Evolutionary conservation across 345 rosid species (phyloP).

Genomic region (Eucalyptus viminalis): DNA sequence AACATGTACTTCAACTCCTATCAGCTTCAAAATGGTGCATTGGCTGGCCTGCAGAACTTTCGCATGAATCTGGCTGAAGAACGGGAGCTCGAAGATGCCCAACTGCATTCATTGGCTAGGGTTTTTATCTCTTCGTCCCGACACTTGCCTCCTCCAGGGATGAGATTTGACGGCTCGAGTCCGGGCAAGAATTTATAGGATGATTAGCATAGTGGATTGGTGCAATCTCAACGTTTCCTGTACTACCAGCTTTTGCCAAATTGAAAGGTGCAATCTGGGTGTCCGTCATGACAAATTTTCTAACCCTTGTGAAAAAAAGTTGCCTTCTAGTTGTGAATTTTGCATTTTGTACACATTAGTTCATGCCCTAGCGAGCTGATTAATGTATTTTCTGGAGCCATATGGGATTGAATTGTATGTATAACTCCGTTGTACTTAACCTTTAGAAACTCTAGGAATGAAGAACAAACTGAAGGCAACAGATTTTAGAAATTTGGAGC

Average conservation of each 20-base stretch:
- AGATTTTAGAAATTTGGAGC: not conserved
- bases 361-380: not conserved
- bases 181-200: not conserved
- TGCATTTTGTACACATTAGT: not conserved
- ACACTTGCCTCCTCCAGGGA: conserved; percentile 21
- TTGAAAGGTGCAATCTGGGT: not conserved
- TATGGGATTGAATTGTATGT: not conserved
- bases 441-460: not conserved
- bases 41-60: not conserved
- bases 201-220: not conserved
- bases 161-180: conserved; percentile 9
- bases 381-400: not conserved
- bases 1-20: not conserved
- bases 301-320: not conserved
- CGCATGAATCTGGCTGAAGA: not conserved
- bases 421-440: not conserved
- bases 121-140: conserved; percentile 24
- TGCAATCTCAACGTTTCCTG: not conserved
- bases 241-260: not conserved
- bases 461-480: not conserved
- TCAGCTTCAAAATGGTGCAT: conserved; percentile 4
- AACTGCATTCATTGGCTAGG: conserved; percentile 31
- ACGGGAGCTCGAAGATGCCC: conserved; percentile 8
- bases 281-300: not conserved
- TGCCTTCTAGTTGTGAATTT: not conserved